A percentile compares a stretch with the other conserved stretches of the same genome.
Conservation (phyloP, 2,329 filamentous ascomycete genomes). For the Microdochium trichocladiopsis region DNA sequence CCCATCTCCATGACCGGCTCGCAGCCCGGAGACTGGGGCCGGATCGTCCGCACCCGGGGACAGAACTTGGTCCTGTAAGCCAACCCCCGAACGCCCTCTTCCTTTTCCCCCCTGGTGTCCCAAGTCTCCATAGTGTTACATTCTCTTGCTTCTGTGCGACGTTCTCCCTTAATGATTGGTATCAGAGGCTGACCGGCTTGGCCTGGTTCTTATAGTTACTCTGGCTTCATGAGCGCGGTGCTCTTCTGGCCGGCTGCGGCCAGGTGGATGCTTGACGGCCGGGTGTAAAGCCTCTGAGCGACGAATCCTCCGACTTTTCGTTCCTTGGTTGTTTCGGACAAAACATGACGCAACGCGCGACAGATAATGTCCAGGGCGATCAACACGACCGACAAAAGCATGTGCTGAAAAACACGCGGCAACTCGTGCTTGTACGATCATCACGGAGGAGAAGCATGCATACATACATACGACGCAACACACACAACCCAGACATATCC, state of each 20-base stretch:
- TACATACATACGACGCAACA: too few species aligned
- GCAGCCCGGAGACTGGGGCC: not conserved
- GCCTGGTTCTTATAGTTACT: not conserved
- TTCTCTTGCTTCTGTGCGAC: too few species aligned
- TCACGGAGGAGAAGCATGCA: too few species aligned
- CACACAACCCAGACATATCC: too few species aligned
- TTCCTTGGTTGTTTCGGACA: too few species aligned
- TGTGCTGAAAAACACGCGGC: too few species aligned
- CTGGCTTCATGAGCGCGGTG: not conserved
- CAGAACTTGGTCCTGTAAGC: not conserved
- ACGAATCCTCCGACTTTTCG: too few species aligned
- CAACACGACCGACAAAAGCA: too few species aligned
- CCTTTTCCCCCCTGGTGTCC: not conserved
- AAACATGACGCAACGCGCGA: not conserved
- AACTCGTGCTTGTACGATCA: too few species aligned
- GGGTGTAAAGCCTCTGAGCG: not conserved
- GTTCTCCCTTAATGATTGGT: too few species aligned
- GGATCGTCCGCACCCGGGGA: not conserved
- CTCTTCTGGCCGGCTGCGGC: not conserved
- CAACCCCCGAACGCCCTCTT: not conserved
- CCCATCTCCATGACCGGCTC: not conserved
- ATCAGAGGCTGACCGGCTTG: not conserved
- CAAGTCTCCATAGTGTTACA: not conserved
- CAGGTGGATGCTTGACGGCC: not conserved
- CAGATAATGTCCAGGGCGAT: too few species aligned